Evolutionary conservation across 176 grass and related monocot species (phyloP).

Genomic region (Dendrocalamus sinicus): DNA sequence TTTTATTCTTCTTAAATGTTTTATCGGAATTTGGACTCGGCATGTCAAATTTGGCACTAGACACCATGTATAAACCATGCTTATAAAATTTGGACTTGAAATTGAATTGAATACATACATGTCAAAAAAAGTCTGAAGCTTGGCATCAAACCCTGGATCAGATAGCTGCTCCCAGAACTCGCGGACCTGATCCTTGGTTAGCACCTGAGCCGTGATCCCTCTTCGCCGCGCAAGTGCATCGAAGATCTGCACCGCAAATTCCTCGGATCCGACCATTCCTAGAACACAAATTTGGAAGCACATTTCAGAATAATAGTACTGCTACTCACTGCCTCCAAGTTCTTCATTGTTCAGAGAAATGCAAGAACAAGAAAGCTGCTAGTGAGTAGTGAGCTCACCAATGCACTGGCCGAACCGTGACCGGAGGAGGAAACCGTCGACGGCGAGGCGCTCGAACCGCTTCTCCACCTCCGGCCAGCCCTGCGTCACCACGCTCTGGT

Average conservation of each 20-base stretch:
- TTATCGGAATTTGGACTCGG: background rate
- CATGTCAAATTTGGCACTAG: background rate
- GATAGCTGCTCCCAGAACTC: constrained; percentile 98
- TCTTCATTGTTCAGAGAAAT: background rate
- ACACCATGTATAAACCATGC: background rate
- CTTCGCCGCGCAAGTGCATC: constrained; percentile 76
- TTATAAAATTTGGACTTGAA: background rate
- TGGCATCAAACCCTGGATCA: constrained; percentile 81
- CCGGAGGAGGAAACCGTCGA: constrained; percentile 78
- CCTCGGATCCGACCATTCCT: constrained; percentile 89
- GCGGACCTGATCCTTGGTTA: constrained; percentile 65
- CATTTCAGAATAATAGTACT: background rate
- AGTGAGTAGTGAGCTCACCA: constrained; percentile 47
- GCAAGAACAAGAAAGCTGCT: background rate
- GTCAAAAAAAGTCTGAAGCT: constrained; percentile 91
- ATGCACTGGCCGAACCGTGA: constrained; percentile 90
- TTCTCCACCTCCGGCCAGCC: constrained; percentile 85
- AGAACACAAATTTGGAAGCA: background rate
- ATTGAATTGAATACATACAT: constrained; percentile 57
- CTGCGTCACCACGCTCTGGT: constrained; percentile 59
- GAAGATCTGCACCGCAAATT: constrained; percentile 74
- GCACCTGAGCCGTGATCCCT: constrained; percentile 62
- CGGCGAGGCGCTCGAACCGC: constrained; percentile 68
- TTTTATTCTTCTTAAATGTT: background rate
- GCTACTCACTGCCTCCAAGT: background rate